phyloP scores from a whole-genome alignment of 208 protist species.

The Acanthamoeba sp. region DNA sequence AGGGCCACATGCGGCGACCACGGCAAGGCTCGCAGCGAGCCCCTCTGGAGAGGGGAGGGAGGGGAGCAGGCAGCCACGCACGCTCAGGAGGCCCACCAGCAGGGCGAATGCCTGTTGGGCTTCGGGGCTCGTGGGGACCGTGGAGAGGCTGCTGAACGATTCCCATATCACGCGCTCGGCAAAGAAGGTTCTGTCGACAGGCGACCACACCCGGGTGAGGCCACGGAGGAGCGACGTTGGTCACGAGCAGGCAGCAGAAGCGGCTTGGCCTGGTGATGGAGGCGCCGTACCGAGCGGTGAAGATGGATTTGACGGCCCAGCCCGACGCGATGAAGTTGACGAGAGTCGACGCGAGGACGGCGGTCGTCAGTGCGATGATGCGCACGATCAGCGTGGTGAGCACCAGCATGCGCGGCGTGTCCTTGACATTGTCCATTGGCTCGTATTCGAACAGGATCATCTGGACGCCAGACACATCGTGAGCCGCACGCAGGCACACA shows the following conservation, averaged over 20 bases:
- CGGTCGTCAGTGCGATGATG: conserved; percentile 3
- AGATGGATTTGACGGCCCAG: conserved; percentile 45
- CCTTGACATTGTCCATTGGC: background rate
- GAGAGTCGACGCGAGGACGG: background rate
- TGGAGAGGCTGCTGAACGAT: conserved; percentile 16
- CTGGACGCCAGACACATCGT: background rate
- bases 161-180: background rate
- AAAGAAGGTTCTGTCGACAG: conserved; percentile 15
- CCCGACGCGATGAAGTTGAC: conserved; percentile 29
- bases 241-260: background rate
- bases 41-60: background rate
- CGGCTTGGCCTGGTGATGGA: too few relatives aligned
- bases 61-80: background rate
- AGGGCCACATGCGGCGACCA: background rate
- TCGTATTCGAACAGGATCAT: conserved; percentile 35
- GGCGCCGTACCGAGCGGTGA: background rate
- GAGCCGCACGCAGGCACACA: background rate
- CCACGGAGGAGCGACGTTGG: background rate
- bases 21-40: too few relatives aligned
- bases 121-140: background rate
- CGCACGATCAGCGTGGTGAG: conserved; percentile 7
- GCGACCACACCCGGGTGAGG: too few relatives aligned
- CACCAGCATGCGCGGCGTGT: background rate
- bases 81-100: background rate
- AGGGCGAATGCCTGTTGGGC: background rate